Conservation (phyloP, 768 basidiomycete genomes). For the Coprinellus aureogranulatus region DNA sequence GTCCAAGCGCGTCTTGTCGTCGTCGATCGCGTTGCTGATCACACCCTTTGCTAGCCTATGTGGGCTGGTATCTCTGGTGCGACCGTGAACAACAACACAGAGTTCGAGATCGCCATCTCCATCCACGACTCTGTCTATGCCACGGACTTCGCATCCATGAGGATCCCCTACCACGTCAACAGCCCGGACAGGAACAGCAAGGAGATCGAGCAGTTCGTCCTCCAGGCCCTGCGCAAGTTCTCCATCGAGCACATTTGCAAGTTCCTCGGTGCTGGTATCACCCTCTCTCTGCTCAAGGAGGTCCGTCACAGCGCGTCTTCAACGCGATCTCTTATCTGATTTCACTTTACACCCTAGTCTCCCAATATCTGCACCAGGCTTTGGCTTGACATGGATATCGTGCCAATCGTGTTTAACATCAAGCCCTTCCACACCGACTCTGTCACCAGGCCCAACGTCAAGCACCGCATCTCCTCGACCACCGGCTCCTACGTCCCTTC, state of each 20-base stretch:
- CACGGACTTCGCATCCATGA: slow-evolving; percentile 68
- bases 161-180: slow-evolving; percentile 50
- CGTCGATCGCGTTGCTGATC: slow-evolving; percentile 11
- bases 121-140: slow-evolving; percentile 84
- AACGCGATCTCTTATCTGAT: slow-evolving; percentile 17
- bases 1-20: slow-evolving; percentile 22
- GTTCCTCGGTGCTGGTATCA: slow-evolving; percentile 82
- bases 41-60: slow-evolving; percentile 63
- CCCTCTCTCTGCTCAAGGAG: slow-evolving; percentile 67
- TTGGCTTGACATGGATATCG: slow-evolving; percentile 81
- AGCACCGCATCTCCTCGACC: slow-evolving; percentile 79
- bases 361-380: slow-evolving; percentile 84
- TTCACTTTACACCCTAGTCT: slow-evolving; percentile 37
- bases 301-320: slow-evolving; percentile 29
- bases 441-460: slow-evolving; percentile 72
- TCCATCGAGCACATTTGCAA: slow-evolving; percentile 78
- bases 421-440: slow-evolving; percentile 69
- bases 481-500: slow-evolving; percentile 77
- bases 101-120: slow-evolving; percentile 72
- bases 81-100: slow-evolving; percentile 54
- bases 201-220: slow-evolving; percentile 61
- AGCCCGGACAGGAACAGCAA: slow-evolving; percentile 55
- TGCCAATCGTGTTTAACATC: slow-evolving; percentile 41
- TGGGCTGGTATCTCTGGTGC: slow-evolving; percentile 79
- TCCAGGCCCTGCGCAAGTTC: slow-evolving; percentile 69